Base-by-base conservation (phyloP, 2,329 filamentous ascomycete genomes). In the Exophiala oligosperma region DNA sequence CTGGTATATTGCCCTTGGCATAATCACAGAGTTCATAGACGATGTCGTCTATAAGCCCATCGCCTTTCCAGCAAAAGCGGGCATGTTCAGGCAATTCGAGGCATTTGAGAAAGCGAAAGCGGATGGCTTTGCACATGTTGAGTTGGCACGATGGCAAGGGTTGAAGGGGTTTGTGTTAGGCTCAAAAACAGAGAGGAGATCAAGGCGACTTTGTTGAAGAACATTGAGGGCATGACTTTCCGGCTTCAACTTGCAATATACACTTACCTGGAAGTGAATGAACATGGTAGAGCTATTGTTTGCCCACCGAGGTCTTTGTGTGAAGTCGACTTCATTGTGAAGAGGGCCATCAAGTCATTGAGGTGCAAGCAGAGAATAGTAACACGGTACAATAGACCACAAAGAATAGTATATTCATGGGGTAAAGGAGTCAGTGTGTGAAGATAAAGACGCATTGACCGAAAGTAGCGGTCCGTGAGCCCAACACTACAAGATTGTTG, bases 91-190 rank as follows among this genome's bases (percentile, higher is more conserved):
- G 24, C 46, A 28, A 24, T 11, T 28, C 28, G 26, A 23, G 32
- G 44, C 56, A 58, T 48, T 50, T 23, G 29, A 51, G 54, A 37
- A 54, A 58, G 23, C 38, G n/a, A 40, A 47, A 58, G 40, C 43
- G 43, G 24, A 58, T 35, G 40, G 50, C 37, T 40, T 58, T 58
- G 56, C 56, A 58, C 56, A 58, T 58, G 4, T 49, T 51, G 54
- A 41, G n/a, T 12, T 43, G 21, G 21, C 12, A 43, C 46, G 28
- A 48, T 48, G 9, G 14, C 11, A 29, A 29, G 9, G 26, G 32
- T 48, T 8, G 24, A 28, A 29, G 46, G 46, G 46, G 24, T 14
- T 48, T 48, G 7, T 26, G 46, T 26, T 29, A 9, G 24, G 24
- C 28, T 48, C 28, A 14, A n/a, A 28, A 28, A 48, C 28, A 48